phyloP scores from a whole-genome alignment of 371 early-diverging fungal species.

The Homolaphlyctis polyrhiza region DNA sequence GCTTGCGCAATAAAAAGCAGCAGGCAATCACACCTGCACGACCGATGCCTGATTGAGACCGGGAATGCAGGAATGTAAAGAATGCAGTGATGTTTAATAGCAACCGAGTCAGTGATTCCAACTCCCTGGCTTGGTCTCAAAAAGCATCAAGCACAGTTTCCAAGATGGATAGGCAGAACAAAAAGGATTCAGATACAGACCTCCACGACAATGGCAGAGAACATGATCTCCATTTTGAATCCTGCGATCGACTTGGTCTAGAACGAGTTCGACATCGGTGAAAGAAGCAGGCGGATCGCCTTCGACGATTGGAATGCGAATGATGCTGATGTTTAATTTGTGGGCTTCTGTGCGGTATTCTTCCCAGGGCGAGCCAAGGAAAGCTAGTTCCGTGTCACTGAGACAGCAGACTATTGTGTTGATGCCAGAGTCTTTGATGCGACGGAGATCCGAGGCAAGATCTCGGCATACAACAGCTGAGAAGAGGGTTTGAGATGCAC shows the following conservation, averaged over 20 bases:
- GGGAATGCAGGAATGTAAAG: too few relatives aligned
- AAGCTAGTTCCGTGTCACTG: conserved; percentile 62
- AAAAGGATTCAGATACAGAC: conserved; percentile 31
- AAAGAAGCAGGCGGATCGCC: conserved; percentile 65
- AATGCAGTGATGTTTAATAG: background rate
- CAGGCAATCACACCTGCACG: conserved; percentile 73
- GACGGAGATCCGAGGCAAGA: conserved; percentile 63
- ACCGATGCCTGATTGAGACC: conserved; percentile 62
- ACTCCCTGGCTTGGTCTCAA: background rate
- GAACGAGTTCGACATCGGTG: conserved; percentile 50
- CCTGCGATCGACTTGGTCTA: conserved; percentile 48
- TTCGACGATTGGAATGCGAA: conserved; percentile 68
- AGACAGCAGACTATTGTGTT: conserved; percentile 68
- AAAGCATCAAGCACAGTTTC: background rate
- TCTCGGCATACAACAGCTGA: conserved; percentile 66
- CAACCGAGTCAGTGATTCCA: too few relatives aligned
- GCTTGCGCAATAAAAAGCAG: conserved; percentile 62
- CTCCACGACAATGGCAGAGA: conserved; percentile 74
- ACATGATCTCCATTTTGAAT: conserved; percentile 55
- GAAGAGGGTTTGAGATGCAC: background rate
- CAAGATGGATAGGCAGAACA: background rate
- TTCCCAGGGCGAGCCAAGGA: conserved; percentile 65
- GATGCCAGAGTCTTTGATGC: conserved; percentile 57
- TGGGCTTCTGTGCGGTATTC: conserved; percentile 41
- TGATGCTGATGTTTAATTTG: conserved; percentile 7